Base-by-base conservation (phyloP, 495 filamentous ascomycete species). In the Diplogelasinospora grovesii region DNA sequence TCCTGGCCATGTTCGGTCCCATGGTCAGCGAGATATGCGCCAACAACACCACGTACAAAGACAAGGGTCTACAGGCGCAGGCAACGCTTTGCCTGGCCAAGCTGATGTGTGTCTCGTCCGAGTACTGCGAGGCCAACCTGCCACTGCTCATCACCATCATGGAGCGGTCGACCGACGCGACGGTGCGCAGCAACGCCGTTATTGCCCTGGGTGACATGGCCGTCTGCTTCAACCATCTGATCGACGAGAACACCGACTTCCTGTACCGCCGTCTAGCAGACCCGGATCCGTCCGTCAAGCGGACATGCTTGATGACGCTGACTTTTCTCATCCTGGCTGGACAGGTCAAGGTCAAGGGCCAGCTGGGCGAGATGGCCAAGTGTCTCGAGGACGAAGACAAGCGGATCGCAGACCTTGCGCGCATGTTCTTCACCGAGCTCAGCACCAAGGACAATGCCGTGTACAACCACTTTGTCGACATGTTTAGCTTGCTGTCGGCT, bases 321-420 rank as follows among this genome's bases (percentile, higher is more conserved):
- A 99, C 93, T 3, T 99, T 99, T 71, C 65, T 97, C 21, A 99
- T 99, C 54, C 67, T 99, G 19, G 92, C 92, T 0, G 92, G 92
- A 14, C 92, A 99, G 64, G 92, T 99, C 63, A 99, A 99, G 67
- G 92, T 99, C 58, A 99, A 99, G 69, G 92, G 92, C n/a, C 92
- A 99, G 64, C 71, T 99, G 15, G 93, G 92, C 19, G 92, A 96
- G 64, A 99, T 99, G 92, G 92, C 92, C 14, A 97, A 97, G 64
- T 99, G 92, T 56, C 73, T 97, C 20, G 92, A 99, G 61, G 93
- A 97, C 48, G 77, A 82, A 2, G 92, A 99, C 53, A 90, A 87
- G 68, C 75, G 86, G 37, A 95, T 95, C 44, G 84, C 86, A 2
- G 92, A 99, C 54, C 70, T 99, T 49, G 83, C 88, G 18, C 72